Base-by-base conservation (phyloP, 805 yeast genomes). In the Brettanomyces nanus region DNA sequence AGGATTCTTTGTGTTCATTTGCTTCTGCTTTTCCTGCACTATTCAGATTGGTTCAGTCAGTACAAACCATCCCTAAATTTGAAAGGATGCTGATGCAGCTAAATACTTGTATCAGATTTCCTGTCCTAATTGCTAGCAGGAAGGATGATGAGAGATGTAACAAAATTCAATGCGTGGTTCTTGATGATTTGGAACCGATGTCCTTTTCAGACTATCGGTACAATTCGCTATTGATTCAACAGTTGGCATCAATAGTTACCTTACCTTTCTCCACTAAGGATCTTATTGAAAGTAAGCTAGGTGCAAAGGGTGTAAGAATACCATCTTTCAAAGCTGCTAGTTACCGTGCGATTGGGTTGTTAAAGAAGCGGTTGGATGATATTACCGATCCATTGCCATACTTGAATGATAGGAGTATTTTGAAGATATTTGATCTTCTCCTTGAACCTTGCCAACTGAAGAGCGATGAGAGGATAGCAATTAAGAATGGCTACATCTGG, bases 101-200 rank as follows among this genome's bases (percentile, higher is more conserved):
- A 50, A 75, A 74, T 48, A 66, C 77, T 13, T 75, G 86, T 40
- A 74, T 83, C 1, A 63, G 84, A 29, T 86, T 82, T 54, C 95
- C 94, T 1, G 68, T 82, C 10, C 62, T 85, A 27, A 82, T 86
- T 6, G 74, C 66, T 22, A 66, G 65, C 44, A 65, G 65, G 25
- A 54, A 61, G 4, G 95, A 86, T 52, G 61, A 65, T 29, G 50
- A 58, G 15, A 72, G 70, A 19, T 74, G 77, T 37, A 73, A 96
- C 0, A 65, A 68, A 7, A 59, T 90, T 31, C 97, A 89, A 51
- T 44, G 50, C 1, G 61, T 76, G 0, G 76, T 85, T 1, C 51
- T 85, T 21, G 62, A 62, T 1, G 72, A 72, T 28, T 51, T 89
- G 19, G 51, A 57, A 3, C 29, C 17, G 2, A 59, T 49, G 48